Evolutionary conservation across 2,329 filamentous ascomycete genomes (phyloP).

Genomic region (Ascochyta koolunga): DNA sequence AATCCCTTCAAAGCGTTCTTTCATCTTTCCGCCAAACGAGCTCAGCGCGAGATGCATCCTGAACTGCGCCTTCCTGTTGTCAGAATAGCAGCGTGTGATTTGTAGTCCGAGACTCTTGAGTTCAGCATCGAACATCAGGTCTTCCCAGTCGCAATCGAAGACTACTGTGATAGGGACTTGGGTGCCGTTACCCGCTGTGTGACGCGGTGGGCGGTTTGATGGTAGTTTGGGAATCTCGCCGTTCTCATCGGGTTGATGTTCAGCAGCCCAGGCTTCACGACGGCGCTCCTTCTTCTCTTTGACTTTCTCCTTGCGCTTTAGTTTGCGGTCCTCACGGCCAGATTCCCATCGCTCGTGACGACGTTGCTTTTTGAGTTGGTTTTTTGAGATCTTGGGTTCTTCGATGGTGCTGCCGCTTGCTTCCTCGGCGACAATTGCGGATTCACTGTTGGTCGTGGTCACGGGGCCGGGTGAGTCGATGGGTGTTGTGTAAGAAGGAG

Average conservation of each 20-base stretch:
- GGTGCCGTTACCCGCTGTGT: constrained; percentile 47
- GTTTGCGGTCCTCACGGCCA: constrained; percentile 63
- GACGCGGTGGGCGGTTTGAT: constrained; percentile 25
- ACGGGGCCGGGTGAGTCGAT: constrained; percentile 17
- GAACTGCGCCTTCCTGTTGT: constrained; percentile 74
- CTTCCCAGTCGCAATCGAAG: constrained; percentile 90
- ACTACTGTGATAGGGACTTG: constrained; percentile 80
- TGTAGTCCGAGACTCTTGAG: constrained; percentile 81
- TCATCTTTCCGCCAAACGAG: constrained; percentile 76
- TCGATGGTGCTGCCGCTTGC: constrained; percentile 8
- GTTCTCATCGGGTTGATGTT: constrained; percentile 39
- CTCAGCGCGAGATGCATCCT: constrained; percentile 76
- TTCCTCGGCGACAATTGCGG: constrained; percentile 8
- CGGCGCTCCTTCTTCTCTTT: constrained; percentile 60
- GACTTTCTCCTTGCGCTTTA: constrained; percentile 63
- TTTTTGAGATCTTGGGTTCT: constrained; percentile 72
- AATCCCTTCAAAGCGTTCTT: constrained; percentile 78
- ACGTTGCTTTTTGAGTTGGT: constrained; percentile 78
- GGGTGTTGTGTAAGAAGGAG: constrained; percentile 17
- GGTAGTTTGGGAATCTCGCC: constrained; percentile 24
- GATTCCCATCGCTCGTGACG: constrained; percentile 78
- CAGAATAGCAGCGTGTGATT: constrained; percentile 85
- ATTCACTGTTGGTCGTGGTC: constrained; percentile 20
- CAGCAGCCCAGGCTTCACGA: constrained; percentile 52
- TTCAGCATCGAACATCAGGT: constrained; percentile 87